These are phyloP conservation scores for Colletotrichum sp. DNA, from an alignment of 2,329 filamentous ascomycete species.

Conservation along the genomic window DNA sequence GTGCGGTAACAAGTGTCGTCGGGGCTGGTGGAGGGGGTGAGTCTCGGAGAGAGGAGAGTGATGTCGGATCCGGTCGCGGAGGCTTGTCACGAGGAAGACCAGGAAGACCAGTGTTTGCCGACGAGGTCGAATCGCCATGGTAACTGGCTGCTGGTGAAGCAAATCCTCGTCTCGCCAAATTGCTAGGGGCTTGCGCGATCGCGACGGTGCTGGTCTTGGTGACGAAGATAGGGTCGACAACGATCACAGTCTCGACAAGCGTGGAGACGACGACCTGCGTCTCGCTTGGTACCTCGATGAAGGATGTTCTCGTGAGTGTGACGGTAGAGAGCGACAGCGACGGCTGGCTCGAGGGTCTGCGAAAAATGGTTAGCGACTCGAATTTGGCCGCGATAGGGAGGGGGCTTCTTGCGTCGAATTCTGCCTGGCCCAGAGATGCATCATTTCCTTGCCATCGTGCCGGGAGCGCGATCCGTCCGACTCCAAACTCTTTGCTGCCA, in stretches of 20 bases:
- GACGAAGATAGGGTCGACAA: conserved; percentile 25
- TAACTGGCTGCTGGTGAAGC: background rate
- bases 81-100: too few species aligned
- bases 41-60: background rate
- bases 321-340: background rate
- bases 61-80: background rate
- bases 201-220: conserved; percentile 28
- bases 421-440: background rate
- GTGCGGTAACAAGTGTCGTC: background rate
- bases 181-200: conserved; percentile 22
- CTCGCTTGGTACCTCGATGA: conserved; percentile 20
- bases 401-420: background rate
- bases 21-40: background rate
- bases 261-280: conserved; percentile 24
- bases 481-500: background rate
- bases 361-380: background rate
- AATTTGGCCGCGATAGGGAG: background rate
- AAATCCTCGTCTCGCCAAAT: background rate
- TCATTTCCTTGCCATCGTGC: background rate
- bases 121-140: background rate
- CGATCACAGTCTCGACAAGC: conserved; percentile 26
- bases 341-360: background rate
- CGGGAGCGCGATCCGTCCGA: background rate
- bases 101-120: background rate
- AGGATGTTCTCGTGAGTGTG: conserved; percentile 21